Conservation (phyloP, 2,329 filamentous ascomycete species). For the Fusarium sp. region DNA sequence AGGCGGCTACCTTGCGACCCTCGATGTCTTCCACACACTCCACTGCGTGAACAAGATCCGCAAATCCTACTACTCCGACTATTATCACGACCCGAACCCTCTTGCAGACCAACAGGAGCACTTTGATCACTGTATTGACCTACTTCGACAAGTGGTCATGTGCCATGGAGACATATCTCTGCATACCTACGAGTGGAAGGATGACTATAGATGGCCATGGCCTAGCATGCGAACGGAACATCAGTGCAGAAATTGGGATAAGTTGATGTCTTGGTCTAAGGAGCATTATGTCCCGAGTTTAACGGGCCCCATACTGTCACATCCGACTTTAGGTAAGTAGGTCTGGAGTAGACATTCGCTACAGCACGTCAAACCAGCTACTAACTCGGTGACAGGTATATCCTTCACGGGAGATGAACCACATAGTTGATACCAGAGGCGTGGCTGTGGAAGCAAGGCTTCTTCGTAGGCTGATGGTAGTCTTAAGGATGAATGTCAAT, state of each 20-base stretch:
- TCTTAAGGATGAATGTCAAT: no score
- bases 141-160: conserved; percentile 17
- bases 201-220: conserved; percentile 19
- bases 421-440: neutral
- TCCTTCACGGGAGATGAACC: neutral
- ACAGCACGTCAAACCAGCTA: no score
- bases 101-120: conserved; percentile 13
- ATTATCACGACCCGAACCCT: conserved; percentile 19
- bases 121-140: conserved; percentile 20
- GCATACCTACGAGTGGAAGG: conserved; percentile 15
- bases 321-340: conserved; percentile 9
- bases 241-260: conserved; percentile 12
- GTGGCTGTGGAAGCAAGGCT: no score
- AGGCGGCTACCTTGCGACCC: conserved; percentile 12
- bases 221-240: conserved; percentile 14
- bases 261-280: conserved; percentile 14
- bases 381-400: neutral
- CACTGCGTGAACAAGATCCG: conserved; percentile 16
- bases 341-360: no score
- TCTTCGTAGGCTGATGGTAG: no score
- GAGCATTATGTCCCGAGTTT: conserved; percentile 12
- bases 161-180: conserved; percentile 17
- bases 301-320: conserved; percentile 5
- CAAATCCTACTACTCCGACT: conserved; percentile 11
- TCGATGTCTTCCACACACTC: conserved; percentile 16